A percentile compares a stretch with the other conserved stretches of the same genome.
phyloP scores from a whole-genome alignment of 192 early-diverging fungal species.

The Coemansia sp. region DNA sequence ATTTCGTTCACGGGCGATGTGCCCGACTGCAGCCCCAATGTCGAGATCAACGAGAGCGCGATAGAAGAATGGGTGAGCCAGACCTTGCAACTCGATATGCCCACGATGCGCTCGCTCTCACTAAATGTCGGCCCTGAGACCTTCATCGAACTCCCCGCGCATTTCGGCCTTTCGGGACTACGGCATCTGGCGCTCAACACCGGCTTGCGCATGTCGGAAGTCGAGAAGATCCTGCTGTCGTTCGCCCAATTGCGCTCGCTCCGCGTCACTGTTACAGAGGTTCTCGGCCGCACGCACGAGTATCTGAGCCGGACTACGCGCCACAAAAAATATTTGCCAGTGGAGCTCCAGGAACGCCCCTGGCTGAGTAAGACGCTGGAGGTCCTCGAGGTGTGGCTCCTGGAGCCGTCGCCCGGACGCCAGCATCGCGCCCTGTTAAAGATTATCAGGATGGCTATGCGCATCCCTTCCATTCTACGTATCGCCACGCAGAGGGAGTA shows the following conservation, averaged over 20 bases:
- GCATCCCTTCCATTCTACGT: conserved; percentile 23
- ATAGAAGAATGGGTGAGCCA: conserved; percentile 16
- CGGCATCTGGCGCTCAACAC: conserved; percentile 14
- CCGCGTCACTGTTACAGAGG: conserved; percentile 16
- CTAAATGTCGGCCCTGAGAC: neutral
- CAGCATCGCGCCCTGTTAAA: conserved; percentile 20
- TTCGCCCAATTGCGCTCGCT: conserved; percentile 15
- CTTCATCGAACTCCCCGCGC: conserved; percentile 12
- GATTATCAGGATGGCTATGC: conserved; percentile 18
- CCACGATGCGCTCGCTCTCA: conserved; percentile 7
- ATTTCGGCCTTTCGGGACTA: neutral
- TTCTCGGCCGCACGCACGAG: conserved; percentile 28
- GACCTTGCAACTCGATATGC: neutral
- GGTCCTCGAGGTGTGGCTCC: conserved; percentile 7
- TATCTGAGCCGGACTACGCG: conserved; percentile 24
- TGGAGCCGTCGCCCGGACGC: conserved; percentile 2
- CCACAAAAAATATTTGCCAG: conserved; percentile 15
- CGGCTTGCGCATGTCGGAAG: conserved; percentile 23
- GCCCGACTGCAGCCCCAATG: conserved; percentile 5
- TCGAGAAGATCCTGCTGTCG: conserved; percentile 22
- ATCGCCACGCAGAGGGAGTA: conserved; percentile 15
- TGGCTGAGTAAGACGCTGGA: conserved; percentile 16
- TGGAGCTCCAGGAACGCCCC: neutral
- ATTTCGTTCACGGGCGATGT: conserved; percentile 1
- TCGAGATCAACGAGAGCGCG: neutral